Evolutionary conservation across 192 early-diverging fungal genomes (phyloP).

Genomic region (Thoreauomyces humboldtii): DNA sequence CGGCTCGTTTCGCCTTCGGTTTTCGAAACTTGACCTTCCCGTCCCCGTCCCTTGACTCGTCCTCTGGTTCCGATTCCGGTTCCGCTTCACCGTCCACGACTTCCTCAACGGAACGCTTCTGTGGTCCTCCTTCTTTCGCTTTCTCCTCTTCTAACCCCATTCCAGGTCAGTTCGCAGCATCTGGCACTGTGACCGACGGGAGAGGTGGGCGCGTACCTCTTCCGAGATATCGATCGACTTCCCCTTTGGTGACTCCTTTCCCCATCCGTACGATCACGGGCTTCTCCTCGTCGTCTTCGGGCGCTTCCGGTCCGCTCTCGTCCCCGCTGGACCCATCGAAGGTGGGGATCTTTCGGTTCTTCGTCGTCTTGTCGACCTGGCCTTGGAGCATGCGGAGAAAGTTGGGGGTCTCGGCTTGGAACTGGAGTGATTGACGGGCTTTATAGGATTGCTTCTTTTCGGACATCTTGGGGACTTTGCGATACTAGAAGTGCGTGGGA

Average conservation of each 20-base stretch:
- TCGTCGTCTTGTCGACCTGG: neutral
- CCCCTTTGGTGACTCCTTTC: conserved; percentile 25
- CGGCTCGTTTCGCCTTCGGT: neutral
- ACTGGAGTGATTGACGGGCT: conserved; percentile 21
- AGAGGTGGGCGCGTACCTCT: no score
- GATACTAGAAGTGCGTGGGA: no score
- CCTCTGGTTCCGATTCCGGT: neutral
- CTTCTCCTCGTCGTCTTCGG: conserved; percentile 27
- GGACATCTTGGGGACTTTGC: no score
- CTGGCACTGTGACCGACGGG: no score
- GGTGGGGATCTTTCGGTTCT: neutral
- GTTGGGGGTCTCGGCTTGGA: conserved; percentile 25
- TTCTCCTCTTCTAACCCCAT: no score
- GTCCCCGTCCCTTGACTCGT: conserved; percentile 4
- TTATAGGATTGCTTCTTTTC: no score
- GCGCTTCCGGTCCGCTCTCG: conserved; percentile 23
- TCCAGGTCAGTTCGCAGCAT: no score
- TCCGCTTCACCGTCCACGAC: neutral
- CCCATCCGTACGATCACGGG: conserved; percentile 25
- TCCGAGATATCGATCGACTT: no score
- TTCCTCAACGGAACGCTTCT: conserved; percentile 14
- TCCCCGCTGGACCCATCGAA: conserved; percentile 11
- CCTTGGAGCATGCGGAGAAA: conserved; percentile 18
- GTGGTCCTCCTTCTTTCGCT: no score
- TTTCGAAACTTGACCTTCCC: conserved; percentile 10